These are phyloP conservation scores for Lactarius vividus DNA, from an alignment of 768 basidiomycete species.

Conservation along the genomic window DNA sequence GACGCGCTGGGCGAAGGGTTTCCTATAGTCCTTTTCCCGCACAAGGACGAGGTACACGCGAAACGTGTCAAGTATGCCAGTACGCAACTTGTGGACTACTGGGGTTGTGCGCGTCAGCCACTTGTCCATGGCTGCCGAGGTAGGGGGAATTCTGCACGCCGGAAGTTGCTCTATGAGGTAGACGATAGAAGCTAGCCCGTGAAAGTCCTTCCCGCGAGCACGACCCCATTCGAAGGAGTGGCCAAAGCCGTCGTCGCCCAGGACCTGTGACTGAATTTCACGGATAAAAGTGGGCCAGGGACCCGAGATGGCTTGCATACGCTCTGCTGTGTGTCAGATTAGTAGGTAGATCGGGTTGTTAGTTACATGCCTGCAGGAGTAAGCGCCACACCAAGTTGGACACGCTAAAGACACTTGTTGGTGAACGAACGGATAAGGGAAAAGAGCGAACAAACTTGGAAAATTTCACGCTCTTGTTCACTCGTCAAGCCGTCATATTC, in stretches of 20 bases:
- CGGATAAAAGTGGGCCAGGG: slow-evolving; percentile 59
- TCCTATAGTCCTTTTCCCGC: slow-evolving; percentile 35
- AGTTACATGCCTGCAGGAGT: slow-evolving; percentile 56
- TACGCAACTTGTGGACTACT: slow-evolving; percentile 34
- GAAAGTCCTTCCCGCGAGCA: slow-evolving; percentile 40
- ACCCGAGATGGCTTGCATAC: slow-evolving; percentile 62
- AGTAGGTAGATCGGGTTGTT: neutral
- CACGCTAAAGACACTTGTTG: slow-evolving; percentile 45
- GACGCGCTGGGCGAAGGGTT: slow-evolving; percentile 41
- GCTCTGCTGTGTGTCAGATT: slow-evolving; percentile 43
- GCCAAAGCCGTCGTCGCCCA: slow-evolving; percentile 39
- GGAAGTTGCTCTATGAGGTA: slow-evolving; percentile 34
- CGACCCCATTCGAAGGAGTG: slow-evolving; percentile 38
- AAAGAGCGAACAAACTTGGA: slow-evolving; percentile 49
- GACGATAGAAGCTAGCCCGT: slow-evolving; percentile 34
- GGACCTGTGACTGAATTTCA: slow-evolving; percentile 47
- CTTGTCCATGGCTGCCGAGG: slow-evolving; percentile 32
- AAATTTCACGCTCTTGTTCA: slow-evolving; percentile 66
- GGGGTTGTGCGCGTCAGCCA: slow-evolving; percentile 33
- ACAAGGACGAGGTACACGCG: slow-evolving; percentile 48
- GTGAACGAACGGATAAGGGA: neutral
- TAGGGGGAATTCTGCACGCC: slow-evolving; percentile 17
- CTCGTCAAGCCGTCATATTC: slow-evolving; percentile 54
- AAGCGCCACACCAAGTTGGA: slow-evolving; percentile 75
- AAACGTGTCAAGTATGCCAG: slow-evolving; percentile 43